Evolutionary conservation across 75 land plant genomes (phyloP), one percentile per base, ranked within the genome.

Genomic region (Pinus tabuliformis): DNA sequence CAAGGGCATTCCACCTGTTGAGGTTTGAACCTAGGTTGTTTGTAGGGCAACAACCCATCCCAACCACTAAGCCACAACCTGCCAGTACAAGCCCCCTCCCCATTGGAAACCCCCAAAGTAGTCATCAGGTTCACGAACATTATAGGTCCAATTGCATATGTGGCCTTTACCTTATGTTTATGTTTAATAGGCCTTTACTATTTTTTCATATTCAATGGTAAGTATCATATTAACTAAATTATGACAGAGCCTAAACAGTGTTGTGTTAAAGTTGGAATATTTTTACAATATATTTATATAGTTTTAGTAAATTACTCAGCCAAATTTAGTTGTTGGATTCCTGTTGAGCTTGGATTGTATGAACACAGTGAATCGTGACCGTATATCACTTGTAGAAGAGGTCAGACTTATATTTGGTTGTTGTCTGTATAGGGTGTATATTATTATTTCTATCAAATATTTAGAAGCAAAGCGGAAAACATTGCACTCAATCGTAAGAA

Each of bases 381-480:
- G 71, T 30, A n/a, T 37, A 45, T 36, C 49, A 66, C 37, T 68
- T 68, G n/a, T 42, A n/a, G n/a, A 24, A 59, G 8, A 54, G n/a
- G 21, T 42, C 22, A n/a, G 42, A 37, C 72, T 5, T 68, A 18
- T 68, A 68, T 30, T 68, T 68, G 54, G 30, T 22, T 28, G 59
- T 73, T n/a, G 3, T 54, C 36, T 45, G 24, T 86, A 78, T 91
- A 96, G 98, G 95, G 95, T 76, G 93, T 97, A 68, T 97, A 97
- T 75, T 97, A 97, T 80, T 97, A 97, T 86, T 92, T 97, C 83
- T 97, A 97, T 83, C 98, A 97, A 85, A 79, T 91, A 77, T 92
- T 97, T 78, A 86, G 91, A 82, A 91, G 84, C 82, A 90, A 86
- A 64, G 95, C 93, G 61, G 98, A 97, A 79, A 84, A 78, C 57